Percentiles rank a stretch among this genome's conserved stretches.
Conservation (phyloP, 495 filamentous ascomycete species). For the Penicillium cinerascens region DNA sequence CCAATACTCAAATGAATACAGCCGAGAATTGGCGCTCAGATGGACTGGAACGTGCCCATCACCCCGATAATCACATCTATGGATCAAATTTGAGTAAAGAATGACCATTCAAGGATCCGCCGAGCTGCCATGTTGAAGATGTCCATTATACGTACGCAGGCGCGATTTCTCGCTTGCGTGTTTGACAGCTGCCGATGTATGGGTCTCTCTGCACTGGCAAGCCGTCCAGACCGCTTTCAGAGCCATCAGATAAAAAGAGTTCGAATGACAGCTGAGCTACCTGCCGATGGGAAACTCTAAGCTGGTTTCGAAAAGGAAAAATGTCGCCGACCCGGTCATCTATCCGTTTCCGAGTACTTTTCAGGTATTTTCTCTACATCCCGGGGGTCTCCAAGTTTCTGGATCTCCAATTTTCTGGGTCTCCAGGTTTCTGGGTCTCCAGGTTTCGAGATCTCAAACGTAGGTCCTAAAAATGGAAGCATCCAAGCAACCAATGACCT, state of each 20-base stretch:
- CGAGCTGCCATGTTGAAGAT: background rate
- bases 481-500: background rate
- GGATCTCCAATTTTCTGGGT: too few species aligned
- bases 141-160: constrained; percentile 9
- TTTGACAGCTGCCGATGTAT: constrained; percentile 9
- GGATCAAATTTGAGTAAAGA: too few species aligned
- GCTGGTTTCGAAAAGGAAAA: background rate
- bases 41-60: background rate
- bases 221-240: constrained; percentile 10
- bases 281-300: constrained; percentile 1
- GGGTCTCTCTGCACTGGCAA: constrained; percentile 8
- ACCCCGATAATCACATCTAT: background rate
- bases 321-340: background rate
- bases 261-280: constrained; percentile 17
- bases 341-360: too few species aligned
- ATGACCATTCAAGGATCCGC: too few species aligned
- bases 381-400: too few species aligned
- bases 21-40: background rate
- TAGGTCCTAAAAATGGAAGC: background rate
- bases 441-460: too few species aligned
- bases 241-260: constrained; percentile 7
- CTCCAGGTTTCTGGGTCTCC: too few species aligned
- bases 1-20: background rate
- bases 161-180: background rate
- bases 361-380: background rate